Evolutionary conservation across 192 early-diverging fungal species (phyloP), one percentile per base, ranked within the genome.

Genomic region (Backusella morwellensis): DNA sequence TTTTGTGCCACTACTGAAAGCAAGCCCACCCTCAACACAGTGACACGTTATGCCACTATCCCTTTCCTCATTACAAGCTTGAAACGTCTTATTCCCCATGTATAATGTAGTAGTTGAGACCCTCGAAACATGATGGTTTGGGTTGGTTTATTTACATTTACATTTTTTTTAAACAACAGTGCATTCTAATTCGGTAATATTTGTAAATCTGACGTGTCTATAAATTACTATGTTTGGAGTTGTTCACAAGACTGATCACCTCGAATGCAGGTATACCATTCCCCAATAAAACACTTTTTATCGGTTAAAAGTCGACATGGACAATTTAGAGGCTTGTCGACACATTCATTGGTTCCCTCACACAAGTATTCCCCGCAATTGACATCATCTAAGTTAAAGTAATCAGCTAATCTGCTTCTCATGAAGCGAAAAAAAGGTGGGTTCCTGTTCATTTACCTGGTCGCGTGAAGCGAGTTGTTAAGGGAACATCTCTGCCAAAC

Each of bases 221-320:
- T 1, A 17, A 44, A 44, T 44, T 44, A 40, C 17, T 14, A 32
- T 40, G 42, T 32, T 41, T 75, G 34, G 8, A 75, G 17, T 5
- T 32, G 36, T 1, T 68, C 40, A 59, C 74, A 75, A 8, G 56
- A 40, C 29, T 75, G 50, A 29, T 75, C 59, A 29, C 74, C 74
- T 56, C 59, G 8, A 42, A 75, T 67, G 11, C 74, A 75, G 41
- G 38, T 32, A 67, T 67, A 75, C 74, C 74, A 75, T 32, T 75
- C 74, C 5, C 63, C 63, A 9, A 75, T 17, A 35, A 11, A 34
- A n/a, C 74, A 75, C 29, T 75, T 75, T 19, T 66, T 75, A 11
- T 75, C 56, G 1, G 74, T 75, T 17, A 36, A 5, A 19, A 41
- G n/a, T 41, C 23, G 56, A 75, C 74, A 75, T 11, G 74, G 74